Evolutionary conservation across 1,139 yeast genomes (phyloP).

Genomic region (Candida glucosophila): DNA sequence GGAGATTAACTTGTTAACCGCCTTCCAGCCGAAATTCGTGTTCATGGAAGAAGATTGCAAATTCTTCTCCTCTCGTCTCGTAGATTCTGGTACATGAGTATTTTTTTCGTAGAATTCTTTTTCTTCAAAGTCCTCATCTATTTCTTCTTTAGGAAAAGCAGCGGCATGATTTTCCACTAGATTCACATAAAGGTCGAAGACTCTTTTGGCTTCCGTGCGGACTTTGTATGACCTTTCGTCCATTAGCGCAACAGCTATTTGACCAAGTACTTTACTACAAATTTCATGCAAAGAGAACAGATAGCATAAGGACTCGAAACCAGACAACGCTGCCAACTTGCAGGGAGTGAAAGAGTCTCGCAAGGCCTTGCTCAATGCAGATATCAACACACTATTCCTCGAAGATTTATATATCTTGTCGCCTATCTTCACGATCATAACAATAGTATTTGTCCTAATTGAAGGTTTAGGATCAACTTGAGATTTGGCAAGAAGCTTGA

Average conservation of each 20-base stretch:
- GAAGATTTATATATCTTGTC: constrained; percentile 50
- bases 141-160: constrained; percentile 41
- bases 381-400: constrained; percentile 65
- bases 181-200: constrained; percentile 57
- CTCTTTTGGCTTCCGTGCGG: constrained; percentile 58
- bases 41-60: constrained; percentile 2
- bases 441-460: constrained; percentile 78
- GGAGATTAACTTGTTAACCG: constrained; percentile 29
- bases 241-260: constrained; percentile 74
- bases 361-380: constrained; percentile 79
- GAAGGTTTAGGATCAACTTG: constrained; percentile 81
- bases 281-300: constrained; percentile 69
- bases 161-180: constrained; percentile 59
- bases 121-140: constrained; percentile 32
- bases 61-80: constrained; percentile 2
- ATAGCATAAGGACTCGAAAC: constrained; percentile 58
- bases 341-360: constrained; percentile 76
- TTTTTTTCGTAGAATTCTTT: constrained; percentile 24
- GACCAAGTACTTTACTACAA: constrained; percentile 76
- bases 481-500: constrained; percentile 75
- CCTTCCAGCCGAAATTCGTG: constrained; percentile 28
- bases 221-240: constrained; percentile 63
- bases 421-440: constrained; percentile 67
- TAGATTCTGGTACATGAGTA: constrained; percentile 13
- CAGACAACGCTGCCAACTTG: constrained; percentile 68